Conservation (phyloP, 2,329 filamentous ascomycete genomes). For the Xylaria sp. region DNA sequence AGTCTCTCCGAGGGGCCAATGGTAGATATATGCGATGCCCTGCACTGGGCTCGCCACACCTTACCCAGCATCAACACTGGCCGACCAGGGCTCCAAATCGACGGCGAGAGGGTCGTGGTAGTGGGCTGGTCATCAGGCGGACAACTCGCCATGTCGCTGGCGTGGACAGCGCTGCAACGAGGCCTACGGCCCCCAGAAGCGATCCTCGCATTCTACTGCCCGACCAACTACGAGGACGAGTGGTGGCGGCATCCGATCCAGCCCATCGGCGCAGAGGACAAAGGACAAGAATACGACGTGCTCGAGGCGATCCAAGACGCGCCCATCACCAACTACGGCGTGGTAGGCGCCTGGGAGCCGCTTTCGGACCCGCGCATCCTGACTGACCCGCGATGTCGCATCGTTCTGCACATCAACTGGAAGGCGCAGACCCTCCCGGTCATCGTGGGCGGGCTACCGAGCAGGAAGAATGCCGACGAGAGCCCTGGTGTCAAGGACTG, state of each 20-base stretch:
- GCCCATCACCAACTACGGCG: slow-evolving; percentile 33
- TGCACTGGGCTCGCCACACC: slow-evolving; percentile 46
- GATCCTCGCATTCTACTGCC: slow-evolving; percentile 19
- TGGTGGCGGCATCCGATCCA: slow-evolving; percentile 26
- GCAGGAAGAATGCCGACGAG: slow-evolving; percentile 13
- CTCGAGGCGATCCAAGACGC: slow-evolving; percentile 36
- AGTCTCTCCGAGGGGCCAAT: slow-evolving; percentile 53
- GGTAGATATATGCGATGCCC: slow-evolving; percentile 50
- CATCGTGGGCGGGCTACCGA: slow-evolving; percentile 35
- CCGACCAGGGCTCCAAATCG: slow-evolving; percentile 30
- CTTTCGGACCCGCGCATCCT: slow-evolving; percentile 24
- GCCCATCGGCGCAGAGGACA: slow-evolving; percentile 25
- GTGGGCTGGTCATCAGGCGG: slow-evolving; percentile 25
- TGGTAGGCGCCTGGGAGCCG: slow-evolving; percentile 22
- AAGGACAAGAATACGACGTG: slow-evolving; percentile 36
- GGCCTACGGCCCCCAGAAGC: slow-evolving; percentile 19
- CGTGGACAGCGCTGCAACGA: slow-evolving; percentile 15
- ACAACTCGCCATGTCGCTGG: slow-evolving; percentile 17
- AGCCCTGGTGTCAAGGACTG: slow-evolving; percentile 10
- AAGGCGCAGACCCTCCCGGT: slow-evolving; percentile 36
- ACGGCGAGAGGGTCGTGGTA: slow-evolving; percentile 28
- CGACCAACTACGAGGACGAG: slow-evolving; percentile 21
- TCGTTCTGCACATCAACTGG: slow-evolving; percentile 43
- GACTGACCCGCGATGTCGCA: slow-evolving; percentile 35
- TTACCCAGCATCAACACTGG: slow-evolving; percentile 36